phyloP scores from a whole-genome alignment of 352 stramenopile genomes.

The Phytopythium kandeliae region DNA sequence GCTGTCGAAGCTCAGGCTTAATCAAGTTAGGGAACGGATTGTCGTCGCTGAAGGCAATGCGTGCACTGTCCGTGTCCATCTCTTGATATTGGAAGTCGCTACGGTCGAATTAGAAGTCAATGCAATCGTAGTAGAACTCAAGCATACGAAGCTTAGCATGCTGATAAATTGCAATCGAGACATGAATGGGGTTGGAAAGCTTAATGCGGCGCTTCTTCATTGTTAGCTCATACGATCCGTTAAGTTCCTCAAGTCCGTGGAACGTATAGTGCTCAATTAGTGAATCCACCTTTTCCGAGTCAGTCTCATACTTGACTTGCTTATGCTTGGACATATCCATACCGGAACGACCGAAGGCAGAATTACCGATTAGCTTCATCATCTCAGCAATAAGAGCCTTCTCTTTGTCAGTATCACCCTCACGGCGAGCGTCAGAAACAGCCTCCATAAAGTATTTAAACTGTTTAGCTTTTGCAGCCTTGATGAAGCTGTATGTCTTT shows the following conservation, averaged over 20 bases:
- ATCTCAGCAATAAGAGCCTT: slow-evolving; percentile 1
- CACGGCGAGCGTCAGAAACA: slow-evolving; percentile 19
- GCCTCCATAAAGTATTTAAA: too few species aligned
- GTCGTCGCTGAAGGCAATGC: too few species aligned
- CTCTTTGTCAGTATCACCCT: slow-evolving; percentile 16
- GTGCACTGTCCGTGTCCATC: too few species aligned
- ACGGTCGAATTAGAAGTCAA: slow-evolving; percentile 3
- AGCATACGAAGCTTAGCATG: slow-evolving; percentile 8
- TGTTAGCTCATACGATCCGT: not conserved
- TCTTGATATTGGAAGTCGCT: too few species aligned
- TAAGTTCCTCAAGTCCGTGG: too few species aligned
- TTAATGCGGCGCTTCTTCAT: not conserved
- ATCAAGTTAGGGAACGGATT: too few species aligned
- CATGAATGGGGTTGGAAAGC: slow-evolving; percentile 5
- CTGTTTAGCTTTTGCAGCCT: too few species aligned
- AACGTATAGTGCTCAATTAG: too few species aligned
- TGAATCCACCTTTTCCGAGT: not conserved
- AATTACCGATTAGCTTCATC: not conserved
- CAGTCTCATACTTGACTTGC: not conserved
- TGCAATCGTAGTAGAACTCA: slow-evolving; percentile 10
- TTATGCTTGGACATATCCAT: not conserved
- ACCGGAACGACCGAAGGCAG: not conserved
- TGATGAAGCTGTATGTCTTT: too few species aligned
- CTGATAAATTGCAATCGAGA: slow-evolving; percentile 7
- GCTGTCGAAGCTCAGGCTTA: too few species aligned